Conservation (phyloP, 768 basidiomycete species). For the Mycena capillaripes region DNA sequence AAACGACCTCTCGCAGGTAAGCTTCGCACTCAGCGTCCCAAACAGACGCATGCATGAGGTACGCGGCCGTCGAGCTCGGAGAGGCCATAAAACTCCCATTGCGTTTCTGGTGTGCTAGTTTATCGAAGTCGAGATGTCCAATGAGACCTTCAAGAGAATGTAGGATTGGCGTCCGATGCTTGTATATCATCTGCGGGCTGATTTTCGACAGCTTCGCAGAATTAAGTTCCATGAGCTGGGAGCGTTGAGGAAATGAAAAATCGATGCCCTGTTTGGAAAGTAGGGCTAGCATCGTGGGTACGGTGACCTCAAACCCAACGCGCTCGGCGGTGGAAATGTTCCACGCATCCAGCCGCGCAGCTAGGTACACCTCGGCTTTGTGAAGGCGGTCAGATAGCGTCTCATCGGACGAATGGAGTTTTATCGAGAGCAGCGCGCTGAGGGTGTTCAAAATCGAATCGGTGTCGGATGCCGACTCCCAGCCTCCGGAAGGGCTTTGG, state of each 20-base stretch:
- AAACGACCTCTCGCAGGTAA: neutral
- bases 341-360: neutral
- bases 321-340: neutral
- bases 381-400: neutral
- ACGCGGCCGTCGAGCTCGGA: neutral
- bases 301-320: neutral
- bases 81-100: neutral
- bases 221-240: neutral
- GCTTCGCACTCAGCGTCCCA: slow-evolving; percentile 1
- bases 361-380: neutral
- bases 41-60: neutral
- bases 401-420: neutral
- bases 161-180: neutral
- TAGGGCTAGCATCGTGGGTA: neutral
- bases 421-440: neutral
- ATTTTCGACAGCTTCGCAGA: neutral
- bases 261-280: neutral
- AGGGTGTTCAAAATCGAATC: neutral
- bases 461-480: neutral
- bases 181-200: neutral
- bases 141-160: neutral
- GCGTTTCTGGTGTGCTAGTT: neutral
- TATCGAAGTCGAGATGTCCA: neutral
- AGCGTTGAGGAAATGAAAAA: neutral
- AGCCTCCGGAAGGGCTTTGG: neutral